Conservation (phyloP, 75 land plant species). For the Ceratopteris richardii region DNA sequence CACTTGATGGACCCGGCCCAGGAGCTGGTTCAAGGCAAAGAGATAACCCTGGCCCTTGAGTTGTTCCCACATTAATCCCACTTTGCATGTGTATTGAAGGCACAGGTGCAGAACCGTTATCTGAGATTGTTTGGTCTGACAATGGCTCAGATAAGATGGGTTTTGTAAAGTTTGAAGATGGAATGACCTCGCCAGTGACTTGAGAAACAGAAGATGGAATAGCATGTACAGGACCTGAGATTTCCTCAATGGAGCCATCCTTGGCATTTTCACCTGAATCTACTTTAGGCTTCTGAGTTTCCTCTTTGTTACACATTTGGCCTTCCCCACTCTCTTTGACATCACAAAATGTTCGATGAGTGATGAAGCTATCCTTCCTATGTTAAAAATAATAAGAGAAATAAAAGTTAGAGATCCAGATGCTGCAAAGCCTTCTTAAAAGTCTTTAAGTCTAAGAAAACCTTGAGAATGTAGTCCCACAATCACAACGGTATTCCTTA, state of each 20-base stretch:
- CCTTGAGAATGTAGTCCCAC: slow-evolving; percentile 64
- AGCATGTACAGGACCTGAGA: too few species aligned
- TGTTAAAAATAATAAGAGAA: slow-evolving; percentile 1
- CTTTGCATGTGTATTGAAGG: slow-evolving; percentile 14
- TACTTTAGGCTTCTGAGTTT: too few species aligned
- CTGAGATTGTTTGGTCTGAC: not conserved
- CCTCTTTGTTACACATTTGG: too few species aligned
- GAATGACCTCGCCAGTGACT: too few species aligned
- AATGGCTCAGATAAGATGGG: not conserved
- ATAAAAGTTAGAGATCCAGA: not conserved
- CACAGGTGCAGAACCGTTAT: slow-evolving; percentile 7
- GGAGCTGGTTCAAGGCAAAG: slow-evolving; percentile 26
- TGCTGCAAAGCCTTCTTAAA: too few species aligned
- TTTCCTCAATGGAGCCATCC: too few species aligned
- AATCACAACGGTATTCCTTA: slow-evolving; percentile 60
- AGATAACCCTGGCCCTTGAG: slow-evolving; percentile 15
- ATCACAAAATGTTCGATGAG: slow-evolving; percentile 69
- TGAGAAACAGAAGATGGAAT: too few species aligned
- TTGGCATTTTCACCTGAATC: too few species aligned
- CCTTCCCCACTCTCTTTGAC: slow-evolving; percentile 1
- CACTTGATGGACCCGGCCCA: slow-evolving; percentile 20
- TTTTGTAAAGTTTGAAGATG: not conserved
- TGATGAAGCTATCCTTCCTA: slow-evolving; percentile 76
- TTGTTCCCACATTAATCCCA: slow-evolving; percentile 2
- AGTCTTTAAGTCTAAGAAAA: not conserved